Evolutionary conservation across 2,329 filamentous ascomycete species (phyloP), one percentile per base, ranked within the genome.

Genomic region (Mycosphaerella sp.): DNA sequence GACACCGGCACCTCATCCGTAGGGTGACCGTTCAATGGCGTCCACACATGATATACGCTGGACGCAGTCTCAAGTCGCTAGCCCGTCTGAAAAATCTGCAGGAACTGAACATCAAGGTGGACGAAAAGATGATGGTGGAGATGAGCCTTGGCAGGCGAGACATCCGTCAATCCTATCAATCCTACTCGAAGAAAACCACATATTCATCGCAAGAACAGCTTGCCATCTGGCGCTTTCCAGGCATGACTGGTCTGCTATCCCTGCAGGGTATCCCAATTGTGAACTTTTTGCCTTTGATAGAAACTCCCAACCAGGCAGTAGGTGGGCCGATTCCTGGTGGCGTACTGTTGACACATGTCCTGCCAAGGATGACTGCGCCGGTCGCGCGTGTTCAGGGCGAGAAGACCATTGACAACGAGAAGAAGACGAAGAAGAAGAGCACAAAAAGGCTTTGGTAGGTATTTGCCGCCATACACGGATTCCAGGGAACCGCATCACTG

Each of bases 261-360:
- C 21, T 64, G 1, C 40, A 49, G n/a, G 50, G 41, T 3, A 43
- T 64, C 4, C 37, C 48, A 1, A 36, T 56, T 4, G 60, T 65
- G 10, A 44, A 46, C 7, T 65, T 66, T 52, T 41, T 57, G 14
- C 54, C 54, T 44, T 49, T 41, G 2, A 34, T 52, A 21, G 6
- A 50, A 44, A 5, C 17, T 13, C 28, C 37, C 5, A 30, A 34
- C 10, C 41, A 48, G 6, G 42, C 53, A 18, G n/a, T 16, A 4
- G 57, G 59, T n/a, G 65, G 65, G 9, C 55, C 63, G 1, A 59
- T 67, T 28, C 52, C 56, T 0, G 62, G 58, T 2, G 65, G 65
- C 2, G 30, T 64, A 1, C 52, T 67, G 1, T 58, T 64, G 35
- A 65, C 60, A 0, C n/a, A 60, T 0, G 54, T 68, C 8, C 50